Conservation (phyloP, 2,329 filamentous ascomycete species). For the Colletotrichum sp. region DNA sequence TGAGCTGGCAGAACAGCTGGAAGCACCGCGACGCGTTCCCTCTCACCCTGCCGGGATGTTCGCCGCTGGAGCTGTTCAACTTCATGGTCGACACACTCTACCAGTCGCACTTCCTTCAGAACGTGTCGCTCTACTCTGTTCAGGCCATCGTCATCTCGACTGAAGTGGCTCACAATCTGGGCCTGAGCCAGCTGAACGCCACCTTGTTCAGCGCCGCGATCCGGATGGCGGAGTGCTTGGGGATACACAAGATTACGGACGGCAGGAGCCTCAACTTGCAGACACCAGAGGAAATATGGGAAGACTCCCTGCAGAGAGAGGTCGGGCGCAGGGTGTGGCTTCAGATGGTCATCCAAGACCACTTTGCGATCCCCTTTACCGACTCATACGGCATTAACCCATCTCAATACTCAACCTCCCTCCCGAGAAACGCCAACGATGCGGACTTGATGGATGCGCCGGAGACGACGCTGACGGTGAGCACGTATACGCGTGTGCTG, state of each 20-base stretch:
- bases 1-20: neutral
- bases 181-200: neutral
- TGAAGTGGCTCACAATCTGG: neutral
- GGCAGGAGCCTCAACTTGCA: neutral
- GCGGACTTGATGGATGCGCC: neutral
- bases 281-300: neutral
- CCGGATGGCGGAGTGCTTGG: neutral
- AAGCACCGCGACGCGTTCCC: neutral
- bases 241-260: neutral
- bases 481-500: neutral
- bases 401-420: neutral
- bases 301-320: neutral
- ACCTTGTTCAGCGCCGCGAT: neutral
- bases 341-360: neutral
- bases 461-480: neutral
- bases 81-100: neutral
- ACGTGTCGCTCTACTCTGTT: rapidly evolving
- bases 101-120: neutral
- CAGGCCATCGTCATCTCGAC: neutral
- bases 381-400: neutral
- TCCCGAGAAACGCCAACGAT: neutral
- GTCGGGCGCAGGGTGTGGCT: neutral
- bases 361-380: neutral
- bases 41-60: neutral
- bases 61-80: neutral